Conservation (phyloP, 345 rosid genomes). For the Linum trigynum region DNA sequence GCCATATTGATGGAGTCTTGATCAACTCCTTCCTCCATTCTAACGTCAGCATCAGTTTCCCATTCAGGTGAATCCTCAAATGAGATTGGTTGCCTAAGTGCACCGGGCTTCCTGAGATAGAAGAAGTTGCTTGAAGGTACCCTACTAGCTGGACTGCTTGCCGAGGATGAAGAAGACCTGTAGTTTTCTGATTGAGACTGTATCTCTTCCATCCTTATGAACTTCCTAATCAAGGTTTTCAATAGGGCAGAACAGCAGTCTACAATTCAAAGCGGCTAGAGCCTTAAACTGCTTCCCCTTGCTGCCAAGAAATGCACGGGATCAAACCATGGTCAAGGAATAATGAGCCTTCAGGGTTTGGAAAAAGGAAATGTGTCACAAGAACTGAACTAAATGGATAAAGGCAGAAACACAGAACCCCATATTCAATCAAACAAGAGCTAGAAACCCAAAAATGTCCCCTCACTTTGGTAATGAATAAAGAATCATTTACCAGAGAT, state of each 20-base stretch:
- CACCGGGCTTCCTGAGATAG: conserved; percentile 89
- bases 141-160: conserved; percentile 96
- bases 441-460: not conserved
- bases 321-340: too few species aligned
- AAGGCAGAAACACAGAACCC: not conserved
- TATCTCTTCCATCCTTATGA: conserved; percentile 76
- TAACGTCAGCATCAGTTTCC: conserved; percentile 75
- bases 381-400: not conserved
- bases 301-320: not conserved
- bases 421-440: not conserved
- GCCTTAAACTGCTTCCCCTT: conserved; percentile 12
- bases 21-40: conserved; percentile 66
- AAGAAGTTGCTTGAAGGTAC: conserved; percentile 90
- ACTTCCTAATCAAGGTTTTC: conserved; percentile 19
- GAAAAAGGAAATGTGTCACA: not conserved
- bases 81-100: conserved; percentile 84
- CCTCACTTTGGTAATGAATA: not conserved
- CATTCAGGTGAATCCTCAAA: conserved; percentile 99
- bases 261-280: not conserved
- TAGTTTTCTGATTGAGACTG: conserved; percentile 87
- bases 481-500: too few species aligned
- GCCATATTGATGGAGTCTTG: conserved; percentile 59
- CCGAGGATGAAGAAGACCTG: conserved; percentile 94
- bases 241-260: conserved; percentile 10
- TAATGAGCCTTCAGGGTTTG: too few species aligned